phyloP scores from a whole-genome alignment of 768 basidiomycete species.

The Russula compacta region DNA sequence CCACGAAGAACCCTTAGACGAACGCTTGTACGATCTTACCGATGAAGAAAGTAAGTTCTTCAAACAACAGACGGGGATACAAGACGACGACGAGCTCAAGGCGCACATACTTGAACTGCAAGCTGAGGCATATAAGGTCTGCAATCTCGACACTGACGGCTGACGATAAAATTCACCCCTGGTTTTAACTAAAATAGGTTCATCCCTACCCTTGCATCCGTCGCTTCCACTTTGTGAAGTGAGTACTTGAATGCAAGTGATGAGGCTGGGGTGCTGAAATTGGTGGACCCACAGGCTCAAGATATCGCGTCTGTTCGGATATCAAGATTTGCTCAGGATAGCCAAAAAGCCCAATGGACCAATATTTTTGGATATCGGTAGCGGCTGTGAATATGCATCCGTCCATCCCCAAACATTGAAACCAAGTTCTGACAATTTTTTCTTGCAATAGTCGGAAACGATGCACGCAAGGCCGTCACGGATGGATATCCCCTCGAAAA shows the following conservation, averaged over 20 bases:
- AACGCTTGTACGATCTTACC: slow-evolving; percentile 1
- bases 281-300: not conserved
- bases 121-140: slow-evolving; percentile 27
- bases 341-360: slow-evolving; percentile 30
- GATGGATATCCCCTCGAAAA: slow-evolving; percentile 38
- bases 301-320: not conserved
- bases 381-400: slow-evolving; percentile 31
- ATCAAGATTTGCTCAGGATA: slow-evolving; percentile 21
- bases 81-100: slow-evolving; percentile 27
- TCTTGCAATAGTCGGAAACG: slow-evolving; percentile 31
- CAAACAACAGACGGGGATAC: slow-evolving; percentile 25
- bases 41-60: slow-evolving; percentile 21
- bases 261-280: not conserved
- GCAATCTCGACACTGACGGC: not conserved
- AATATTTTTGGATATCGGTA: slow-evolving; percentile 38
- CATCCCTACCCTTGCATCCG: slow-evolving; percentile 9
- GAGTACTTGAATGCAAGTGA: not conserved
- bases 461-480: slow-evolving; percentile 32
- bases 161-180: not conserved
- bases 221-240: not conserved
- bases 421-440: not conserved
- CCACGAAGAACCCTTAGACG: not conserved
- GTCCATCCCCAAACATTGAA: not conserved
- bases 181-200: not conserved
- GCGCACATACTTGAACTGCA: slow-evolving; percentile 26